A percentile compares a stretch with the other conserved stretches of the same genome.
phyloP scores from a whole-genome alignment of 2,329 filamentous ascomycete species.

The Fusarium armeniacum region DNA sequence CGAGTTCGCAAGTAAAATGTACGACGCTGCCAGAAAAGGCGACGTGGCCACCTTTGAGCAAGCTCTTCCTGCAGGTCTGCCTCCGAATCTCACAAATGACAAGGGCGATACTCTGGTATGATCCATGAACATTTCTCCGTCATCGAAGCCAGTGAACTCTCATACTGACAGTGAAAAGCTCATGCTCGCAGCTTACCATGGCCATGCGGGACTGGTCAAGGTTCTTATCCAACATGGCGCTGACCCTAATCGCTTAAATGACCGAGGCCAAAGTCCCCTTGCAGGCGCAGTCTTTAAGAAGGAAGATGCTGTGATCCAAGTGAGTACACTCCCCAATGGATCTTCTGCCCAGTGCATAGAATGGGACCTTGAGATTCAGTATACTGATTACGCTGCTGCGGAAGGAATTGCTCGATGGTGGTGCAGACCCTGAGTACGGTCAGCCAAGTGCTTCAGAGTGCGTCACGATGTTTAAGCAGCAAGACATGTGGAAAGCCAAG shows the following conservation, averaged over 20 bases:
- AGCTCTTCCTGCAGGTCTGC: slow-evolving; percentile 75
- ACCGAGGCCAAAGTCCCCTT: slow-evolving; percentile 75
- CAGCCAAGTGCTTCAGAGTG: slow-evolving; percentile 64
- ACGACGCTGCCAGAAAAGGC: slow-evolving; percentile 74
- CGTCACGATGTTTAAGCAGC: slow-evolving; percentile 66
- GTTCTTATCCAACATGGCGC: slow-evolving; percentile 73
- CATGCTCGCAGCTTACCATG: slow-evolving; percentile 81
- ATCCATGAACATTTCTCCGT: slow-evolving; percentile 4
- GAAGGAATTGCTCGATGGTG: slow-evolving; percentile 64
- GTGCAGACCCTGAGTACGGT: slow-evolving; percentile 68
- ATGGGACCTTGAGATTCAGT: not conserved
- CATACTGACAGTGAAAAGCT: slow-evolving; percentile 59
- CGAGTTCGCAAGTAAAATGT: slow-evolving; percentile 75
- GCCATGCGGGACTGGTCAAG: slow-evolving; percentile 71
- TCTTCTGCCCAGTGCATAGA: not conserved
- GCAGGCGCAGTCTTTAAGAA: slow-evolving; percentile 82
- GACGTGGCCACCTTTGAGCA: slow-evolving; percentile 70
- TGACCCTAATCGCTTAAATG: slow-evolving; percentile 77
- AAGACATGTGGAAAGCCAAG: slow-evolving; percentile 63
- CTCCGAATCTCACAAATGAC: slow-evolving; percentile 78
- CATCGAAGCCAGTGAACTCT: not conserved
- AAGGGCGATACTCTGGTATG: slow-evolving; percentile 78
- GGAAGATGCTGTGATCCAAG: slow-evolving; percentile 73
- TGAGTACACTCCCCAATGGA: slow-evolving; percentile 43
- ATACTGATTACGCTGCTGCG: not conserved